Base-by-base conservation (phyloP, 2,329 filamentous ascomycete genomes). In the Aspergillus luchuensis region DNA sequence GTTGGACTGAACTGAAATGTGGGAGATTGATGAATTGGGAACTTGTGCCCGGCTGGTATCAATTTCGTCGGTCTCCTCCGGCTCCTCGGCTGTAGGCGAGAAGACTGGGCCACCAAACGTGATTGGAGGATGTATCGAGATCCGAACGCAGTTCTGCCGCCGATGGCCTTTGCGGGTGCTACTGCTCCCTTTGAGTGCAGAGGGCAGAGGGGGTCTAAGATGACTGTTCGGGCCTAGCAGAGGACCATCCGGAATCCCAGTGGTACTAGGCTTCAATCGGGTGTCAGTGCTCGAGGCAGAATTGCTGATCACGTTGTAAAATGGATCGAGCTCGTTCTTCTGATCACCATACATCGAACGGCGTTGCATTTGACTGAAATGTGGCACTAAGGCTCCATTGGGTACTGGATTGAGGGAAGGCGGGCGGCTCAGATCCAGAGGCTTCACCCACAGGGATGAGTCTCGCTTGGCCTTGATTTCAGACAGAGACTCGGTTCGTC, bases 91-190 rank as follows among this genome's bases (percentile, higher is more conserved):
- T 41, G 67, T 76, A 3, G 72, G 71, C 17, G 74, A 72, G 59
- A 78, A 75, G 1, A 63, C 62, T 7, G 74, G 64, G 1, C 70
- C 68, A 4, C 70, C 68, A 48, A 76, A 76, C 17, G 74, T 71
- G 58, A 75, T 71, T 0, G 74, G 72, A 8, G 72, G 73, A 50
- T 74, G 69, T 30, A 74, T 76, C 1, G 77, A 75, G 54, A 80
- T 78, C 19, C 78, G 75, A 2, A 80, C 74, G 56, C 76, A 79
- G 50, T 79, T 79, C 41, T 80, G 77, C 39, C 78, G 74, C 52
- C 71, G 70, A 59, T 81, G 78, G 11, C 76, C 75, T 56, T 75
- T 77, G 28, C 74, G 72, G n/a, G 70, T 67, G 1, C 69, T 69
- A 8, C 68, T 73, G 3, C 69, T 67, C 7, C 69, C 68, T 54